Base-by-base conservation (phyloP, 2,329 filamentous ascomycete genomes). In the Alternaria triticina region DNA sequence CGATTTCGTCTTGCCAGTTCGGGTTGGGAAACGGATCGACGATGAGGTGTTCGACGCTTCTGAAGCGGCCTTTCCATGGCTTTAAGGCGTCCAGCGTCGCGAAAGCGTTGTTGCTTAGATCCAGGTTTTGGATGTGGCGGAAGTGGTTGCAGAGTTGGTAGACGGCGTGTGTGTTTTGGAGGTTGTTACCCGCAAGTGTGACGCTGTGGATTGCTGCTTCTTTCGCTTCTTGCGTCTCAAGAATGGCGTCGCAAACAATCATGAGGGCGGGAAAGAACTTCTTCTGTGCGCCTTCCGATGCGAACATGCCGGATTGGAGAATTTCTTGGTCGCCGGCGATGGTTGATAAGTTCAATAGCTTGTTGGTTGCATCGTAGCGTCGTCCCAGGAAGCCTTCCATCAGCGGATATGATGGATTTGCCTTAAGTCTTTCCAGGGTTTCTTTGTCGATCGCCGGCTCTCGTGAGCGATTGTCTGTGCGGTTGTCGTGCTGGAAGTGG, bases 251-350 rank as follows among this genome's bases (percentile, higher is more conserved):
- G 77, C 92, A 94, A 50, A 97, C 89, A 62, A 88, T 89, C 92
- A 98, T 97, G 65, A 98, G 85, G 1, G 92, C 95, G 56, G 92
- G 92, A 82, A 98, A 97, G 66, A 97, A 92, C 79, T 97, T 99
- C 67, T 91, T 87, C 49, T 91, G 89, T 1, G 89, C 90, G 4
- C 90, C 88, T 62, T 86, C 87, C 62, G 84, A 88, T 65, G 89
- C 87, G 77, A 97, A 94, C 73, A 95, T 91, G 40, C 92, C 92
- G 80, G 94, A 89, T 45, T 87, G 84, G 57, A 89, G 84, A 5
- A 98, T 86, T 61, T 90, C 87, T 2, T 88, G 82, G 72, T 98
- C 95, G 51, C 87, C 83, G 30, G 87, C 90, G 10, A 98, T 87
- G 1, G 86, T 84, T n/a, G 93, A 94, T 10, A 99, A 87, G 75